Percentiles rank a stretch among this genome's conserved stretches.
phyloP scores from a whole-genome alignment of 441 rosid species.

The Raphanus hybrid region DNA sequence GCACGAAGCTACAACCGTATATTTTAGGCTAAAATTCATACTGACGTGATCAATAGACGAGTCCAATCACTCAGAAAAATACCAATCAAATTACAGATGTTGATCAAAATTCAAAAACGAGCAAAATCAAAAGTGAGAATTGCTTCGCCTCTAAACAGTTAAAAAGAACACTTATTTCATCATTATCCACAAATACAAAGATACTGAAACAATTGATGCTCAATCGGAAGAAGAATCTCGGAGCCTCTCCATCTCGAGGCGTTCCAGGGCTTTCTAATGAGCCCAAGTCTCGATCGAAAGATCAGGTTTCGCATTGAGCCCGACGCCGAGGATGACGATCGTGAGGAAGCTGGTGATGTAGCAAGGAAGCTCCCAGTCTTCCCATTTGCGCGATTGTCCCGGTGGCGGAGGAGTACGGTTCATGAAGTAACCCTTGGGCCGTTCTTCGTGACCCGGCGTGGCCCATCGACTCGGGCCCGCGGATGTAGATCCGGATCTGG shows the following conservation, averaged over 20 bases:
- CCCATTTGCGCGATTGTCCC: not conserved
- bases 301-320: not conserved
- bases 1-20: not conserved
- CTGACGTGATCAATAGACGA: not conserved
- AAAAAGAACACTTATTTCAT: conserved; percentile 29
- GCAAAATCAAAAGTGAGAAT: conserved; percentile 4
- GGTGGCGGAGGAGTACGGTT: not conserved
- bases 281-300: not conserved
- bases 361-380: not conserved
- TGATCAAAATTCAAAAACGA: not conserved
- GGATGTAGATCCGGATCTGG: not conserved
- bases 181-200: conserved; percentile 23
- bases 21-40: not conserved
- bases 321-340: not conserved
- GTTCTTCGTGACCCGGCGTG: not conserved
- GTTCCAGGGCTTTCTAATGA: not conserved
- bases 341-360: not conserved
- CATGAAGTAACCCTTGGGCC: not conserved
- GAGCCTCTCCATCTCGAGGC: not conserved
- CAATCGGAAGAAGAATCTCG: not conserved
- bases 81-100: not conserved
- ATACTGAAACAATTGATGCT: not conserved
- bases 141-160: not conserved
- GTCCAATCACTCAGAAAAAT: not conserved
- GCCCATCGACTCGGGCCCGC: not conserved